Evolutionary conservation across 805 yeast genomes (phyloP), one percentile per base, ranked within the genome.

Genomic region (Hanseniaspora mollemarum): DNA sequence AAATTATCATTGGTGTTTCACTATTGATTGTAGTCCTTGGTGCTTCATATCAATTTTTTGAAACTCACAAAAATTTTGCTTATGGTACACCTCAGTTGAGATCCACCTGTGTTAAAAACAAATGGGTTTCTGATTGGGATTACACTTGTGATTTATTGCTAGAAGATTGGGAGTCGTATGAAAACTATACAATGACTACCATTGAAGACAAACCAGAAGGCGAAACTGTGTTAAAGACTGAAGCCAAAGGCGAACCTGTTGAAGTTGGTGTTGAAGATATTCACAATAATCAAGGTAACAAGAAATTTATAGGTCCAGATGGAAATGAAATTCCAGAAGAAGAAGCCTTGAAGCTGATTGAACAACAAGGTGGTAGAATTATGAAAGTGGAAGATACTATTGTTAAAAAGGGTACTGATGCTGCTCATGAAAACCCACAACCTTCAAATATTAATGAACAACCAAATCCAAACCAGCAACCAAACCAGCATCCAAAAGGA

Each of bases 1-100:
- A 71, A 54, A 62, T 64, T 24, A 57, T 62, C 36, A 57, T 75
- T 33, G 73, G 77, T 3, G 72, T 74, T 45, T 67, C 61, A 3
- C 41, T 77, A 9, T 63, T 82, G 29, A 72, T 66, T 5, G 61
- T 67, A 1, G 74, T 85, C 58, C 68, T 80, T 36, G 63, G 70
- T 1, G 67, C 67, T 19, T 70, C 82, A 22, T 63, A 75, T 10
- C 69, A 70, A 19, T 78, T 80, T 63, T 90, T 75, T 70, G 64
- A 67, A 49, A 65, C 71, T 54, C 80, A 80, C 67, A 73, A 85
- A 1, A 83, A 97, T 32, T 66, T 92, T 60, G 75, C 81, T 44
- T 84, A 85, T 62, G 98, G 84, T 43, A 62, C 75, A 12, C 75
- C 77, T 49, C 90, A 97, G 96, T 83, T 94, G 43, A 73, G 73